These are phyloP conservation scores for Actinomucor elegans DNA, from an alignment of 371 early-diverging fungal genomes.

Conservation along the genomic window DNA sequence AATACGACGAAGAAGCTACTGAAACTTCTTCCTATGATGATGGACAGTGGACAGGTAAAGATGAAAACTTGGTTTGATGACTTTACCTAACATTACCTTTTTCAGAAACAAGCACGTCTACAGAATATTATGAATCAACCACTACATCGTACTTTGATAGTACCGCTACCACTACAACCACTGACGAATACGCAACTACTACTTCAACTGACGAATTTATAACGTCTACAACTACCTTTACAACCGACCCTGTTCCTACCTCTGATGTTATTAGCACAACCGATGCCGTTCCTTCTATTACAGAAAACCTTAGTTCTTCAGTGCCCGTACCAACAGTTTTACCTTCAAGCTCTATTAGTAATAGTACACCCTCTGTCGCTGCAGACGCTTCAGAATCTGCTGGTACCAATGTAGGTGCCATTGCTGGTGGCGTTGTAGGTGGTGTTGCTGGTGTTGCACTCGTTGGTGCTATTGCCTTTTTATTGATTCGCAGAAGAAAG, in stretches of 20 bases:
- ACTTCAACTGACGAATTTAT: not conserved
- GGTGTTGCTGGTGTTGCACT: conserved; percentile 31
- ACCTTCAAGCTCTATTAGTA: not conserved
- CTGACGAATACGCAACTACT: not conserved
- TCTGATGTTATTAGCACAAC: no score
- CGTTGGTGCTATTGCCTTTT: conserved; percentile 26
- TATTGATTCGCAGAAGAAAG: conserved; percentile 18
- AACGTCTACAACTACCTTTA: not conserved
- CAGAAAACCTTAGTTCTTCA: not conserved
- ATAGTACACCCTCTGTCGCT: not conserved
- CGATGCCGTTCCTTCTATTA: not conserved
- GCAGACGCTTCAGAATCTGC: not conserved
- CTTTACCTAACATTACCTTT: not conserved
- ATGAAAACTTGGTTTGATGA: not conserved
- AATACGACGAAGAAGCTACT: not conserved
- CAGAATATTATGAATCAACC: not conserved
- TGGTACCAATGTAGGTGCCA: conserved; percentile 19
- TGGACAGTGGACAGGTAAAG: conserved; percentile 14
- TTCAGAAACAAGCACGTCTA: not conserved
- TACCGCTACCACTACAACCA: not conserved
- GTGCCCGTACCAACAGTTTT: not conserved
- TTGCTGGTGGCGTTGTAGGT: conserved; percentile 37
- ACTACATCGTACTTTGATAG: not conserved
- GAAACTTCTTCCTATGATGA: not conserved
- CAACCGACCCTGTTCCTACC: not conserved